Conservation (phyloP, 2,329 filamentous ascomycete genomes). For the Penicillium concentricum region DNA sequence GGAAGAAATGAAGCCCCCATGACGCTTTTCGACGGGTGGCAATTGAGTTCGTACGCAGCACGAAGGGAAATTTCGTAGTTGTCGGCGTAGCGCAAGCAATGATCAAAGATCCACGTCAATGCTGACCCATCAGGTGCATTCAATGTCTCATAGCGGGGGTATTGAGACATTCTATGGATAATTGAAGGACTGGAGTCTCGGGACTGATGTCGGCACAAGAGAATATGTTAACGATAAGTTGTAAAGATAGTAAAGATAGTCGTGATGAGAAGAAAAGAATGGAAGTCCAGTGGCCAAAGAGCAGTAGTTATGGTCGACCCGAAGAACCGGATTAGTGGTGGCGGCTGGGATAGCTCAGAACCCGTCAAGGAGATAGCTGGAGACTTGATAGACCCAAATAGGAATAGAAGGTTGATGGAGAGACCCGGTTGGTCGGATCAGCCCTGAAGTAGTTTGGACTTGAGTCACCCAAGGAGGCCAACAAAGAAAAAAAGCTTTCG, state of each 20-base stretch:
- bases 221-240: not conserved
- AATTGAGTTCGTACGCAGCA: constrained; percentile 68
- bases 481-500: constrained; percentile 7
- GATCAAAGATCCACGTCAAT: constrained; percentile 57
- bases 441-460: not conserved
- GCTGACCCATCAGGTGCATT: constrained; percentile 40
- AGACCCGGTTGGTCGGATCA: constrained; percentile 3
- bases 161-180: constrained; percentile 11
- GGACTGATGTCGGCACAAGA: not conserved
- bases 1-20: constrained; percentile 20
- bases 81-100: constrained; percentile 60
- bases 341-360: constrained; percentile 16
- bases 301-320: constrained; percentile 8
- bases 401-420: constrained; percentile 1
- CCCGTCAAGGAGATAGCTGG: constrained; percentile 10
- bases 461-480: constrained; percentile 4
- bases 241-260: not conserved
- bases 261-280: not conserved
- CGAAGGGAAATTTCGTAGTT: constrained; percentile 66
- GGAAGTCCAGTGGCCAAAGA: not conserved
- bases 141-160: constrained; percentile 11
- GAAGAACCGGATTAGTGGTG: not conserved
- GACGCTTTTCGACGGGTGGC: constrained; percentile 48
- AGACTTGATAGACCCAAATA: constrained; percentile 6
- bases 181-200: not conserved